phyloP scores from a whole-genome alignment of 202 grass and related monocot genomes.

The Alloteropsis angusta region DNA sequence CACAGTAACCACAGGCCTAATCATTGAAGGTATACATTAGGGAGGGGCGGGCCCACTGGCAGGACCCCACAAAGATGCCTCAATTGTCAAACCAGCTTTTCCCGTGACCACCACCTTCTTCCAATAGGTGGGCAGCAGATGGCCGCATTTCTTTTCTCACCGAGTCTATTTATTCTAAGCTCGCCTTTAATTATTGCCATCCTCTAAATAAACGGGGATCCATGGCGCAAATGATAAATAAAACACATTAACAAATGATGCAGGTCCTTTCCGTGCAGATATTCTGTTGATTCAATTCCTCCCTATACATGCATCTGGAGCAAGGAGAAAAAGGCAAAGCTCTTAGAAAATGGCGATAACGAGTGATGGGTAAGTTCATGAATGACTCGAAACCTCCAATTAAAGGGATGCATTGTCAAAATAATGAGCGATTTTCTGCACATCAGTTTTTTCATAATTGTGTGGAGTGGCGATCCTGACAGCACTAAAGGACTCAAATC shows the following conservation, averaged over 20 bases:
- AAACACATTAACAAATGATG: constrained; percentile 4
- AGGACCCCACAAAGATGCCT: constrained; percentile 29
- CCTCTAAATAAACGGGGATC: constrained; percentile 4
- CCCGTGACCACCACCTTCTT: constrained; percentile 14
- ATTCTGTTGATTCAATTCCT: constrained; percentile 4
- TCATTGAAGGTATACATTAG: constrained; percentile 27
- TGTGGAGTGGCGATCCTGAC: not conserved
- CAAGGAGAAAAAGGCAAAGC: not conserved
- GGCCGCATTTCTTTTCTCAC: constrained; percentile 6
- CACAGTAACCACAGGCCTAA: constrained; percentile 29
- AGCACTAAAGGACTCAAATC: not conserved
- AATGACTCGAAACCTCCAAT: constrained; percentile 17
- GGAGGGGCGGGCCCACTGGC: not conserved
- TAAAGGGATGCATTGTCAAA: not conserved
- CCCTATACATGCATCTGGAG: constrained; percentile 6
- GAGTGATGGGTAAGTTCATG: constrained; percentile 21
- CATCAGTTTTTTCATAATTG: not conserved
- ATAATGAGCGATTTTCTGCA: not conserved
- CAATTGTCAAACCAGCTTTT: constrained; percentile 28
- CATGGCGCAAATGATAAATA: not conserved
- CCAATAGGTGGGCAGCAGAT: constrained; percentile 14
- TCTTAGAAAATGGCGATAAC: not conserved
- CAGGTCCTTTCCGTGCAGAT: constrained; percentile 13
- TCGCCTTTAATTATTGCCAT: constrained; percentile 22
- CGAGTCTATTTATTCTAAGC: constrained; percentile 17